Base-by-base conservation (phyloP, 176 grass and related monocot genomes). In the Juncus effusus region DNA sequence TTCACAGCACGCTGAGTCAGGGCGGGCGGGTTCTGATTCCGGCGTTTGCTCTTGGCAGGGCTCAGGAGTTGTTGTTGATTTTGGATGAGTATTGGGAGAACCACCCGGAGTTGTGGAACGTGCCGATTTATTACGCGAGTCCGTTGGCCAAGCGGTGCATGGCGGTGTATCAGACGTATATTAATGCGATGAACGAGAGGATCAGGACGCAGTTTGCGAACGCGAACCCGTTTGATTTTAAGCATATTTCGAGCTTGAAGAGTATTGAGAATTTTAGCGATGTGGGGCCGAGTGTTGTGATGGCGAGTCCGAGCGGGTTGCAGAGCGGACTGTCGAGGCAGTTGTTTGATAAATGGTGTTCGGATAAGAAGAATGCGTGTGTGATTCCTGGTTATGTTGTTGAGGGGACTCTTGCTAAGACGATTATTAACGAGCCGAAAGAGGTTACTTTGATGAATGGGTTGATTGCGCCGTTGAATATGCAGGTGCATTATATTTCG, bases 91-190 rank as follows among this genome's bases (percentile, higher is more conserved):
- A 89, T 62, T 96, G 93, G 93, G 72, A 85, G 45, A 96, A 83
- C 60, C 93, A 96, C 57, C 80, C 85, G 11, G 88, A 96, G 74
- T 84, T 96, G 76, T 87, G 91, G 68, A 91, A 89, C 66, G 88
- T 96, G 64, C 93, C 93, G 42, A 96, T 96, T 70, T 96, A 89
- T 67, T 96, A 96, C 60, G 93, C 93, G 4, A 91, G 87, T 35
- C 92, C 93, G 60, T 85, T 96, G 54, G 93, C 93, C 7, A 96
- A 96, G 75, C 87, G 83, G 47, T 96, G 93, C 57, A 91, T 96
- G 93, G 82, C 88, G 74, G 93, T 96, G 1, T 96, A 96, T 42
- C 88, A 96, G 80, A 96, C 93, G 14, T 96, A 96, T 73, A 96
- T 96, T 65, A 96, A 91, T 53, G 73, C 93, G 50, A 96, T 96